Percentiles rank a stretch among this genome's conserved stretches.
Evolutionary conservation across 352 stramenopile species (phyloP).

Genomic region (Globisporangium camurandrum): DNA sequence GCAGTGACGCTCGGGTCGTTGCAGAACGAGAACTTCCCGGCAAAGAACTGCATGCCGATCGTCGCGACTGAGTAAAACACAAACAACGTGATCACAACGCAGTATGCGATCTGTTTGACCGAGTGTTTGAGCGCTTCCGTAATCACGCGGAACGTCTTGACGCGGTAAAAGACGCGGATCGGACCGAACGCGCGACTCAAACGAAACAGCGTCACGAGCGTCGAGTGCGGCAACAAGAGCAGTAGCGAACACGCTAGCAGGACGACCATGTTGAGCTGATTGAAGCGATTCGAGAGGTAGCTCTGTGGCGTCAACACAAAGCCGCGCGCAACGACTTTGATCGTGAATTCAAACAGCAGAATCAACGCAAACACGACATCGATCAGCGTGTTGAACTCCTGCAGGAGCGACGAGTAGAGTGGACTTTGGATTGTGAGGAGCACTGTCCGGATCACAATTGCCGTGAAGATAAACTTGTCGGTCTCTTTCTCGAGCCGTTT

Average conservation of each 20-base stretch:
- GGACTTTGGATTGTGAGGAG: conserved; percentile 71
- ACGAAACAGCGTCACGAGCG: conserved; percentile 65
- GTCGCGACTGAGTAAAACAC: conserved; percentile 82
- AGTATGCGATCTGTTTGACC: conserved; percentile 71
- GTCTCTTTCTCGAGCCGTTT: conserved; percentile 71
- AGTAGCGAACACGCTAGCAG: conserved; percentile 69
- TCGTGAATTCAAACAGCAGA: conserved; percentile 74
- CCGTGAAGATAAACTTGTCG: conserved; percentile 79
- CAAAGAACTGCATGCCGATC: conserved; percentile 83
- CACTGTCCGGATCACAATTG: conserved; percentile 69
- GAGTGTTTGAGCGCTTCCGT: conserved; percentile 74
- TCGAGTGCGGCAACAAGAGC: conserved; percentile 64
- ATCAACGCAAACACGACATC: conserved; percentile 66
- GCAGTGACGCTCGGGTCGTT: conserved; percentile 56
- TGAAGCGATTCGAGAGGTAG: conserved; percentile 79
- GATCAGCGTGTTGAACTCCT: conserved; percentile 71
- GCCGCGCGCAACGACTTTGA: conserved; percentile 76
- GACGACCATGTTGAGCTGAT: conserved; percentile 81
- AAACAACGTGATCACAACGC: conserved; percentile 67
- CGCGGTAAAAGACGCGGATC: conserved; percentile 79
- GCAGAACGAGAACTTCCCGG: conserved; percentile 71
- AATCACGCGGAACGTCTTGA: conserved; percentile 82
- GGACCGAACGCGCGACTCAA: conserved; percentile 73
- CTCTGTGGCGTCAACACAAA: conserved; percentile 74
- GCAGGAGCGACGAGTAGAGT: conserved; percentile 68